phyloP scores from a whole-genome alignment of 2,329 filamentous ascomycete genomes.

The Trichoderma polysporum region DNA sequence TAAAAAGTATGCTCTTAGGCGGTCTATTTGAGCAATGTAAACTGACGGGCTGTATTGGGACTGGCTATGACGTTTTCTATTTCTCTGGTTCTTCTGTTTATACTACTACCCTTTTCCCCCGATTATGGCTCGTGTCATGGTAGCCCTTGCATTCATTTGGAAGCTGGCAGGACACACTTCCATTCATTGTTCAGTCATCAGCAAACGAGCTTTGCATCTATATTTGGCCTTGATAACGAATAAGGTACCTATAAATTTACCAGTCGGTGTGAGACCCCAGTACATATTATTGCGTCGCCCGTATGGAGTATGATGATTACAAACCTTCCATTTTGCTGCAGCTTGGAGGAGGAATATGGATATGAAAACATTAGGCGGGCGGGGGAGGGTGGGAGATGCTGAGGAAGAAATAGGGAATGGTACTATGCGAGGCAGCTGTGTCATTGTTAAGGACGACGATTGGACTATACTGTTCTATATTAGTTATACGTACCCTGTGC shows the following conservation, averaged over 20 bases:
- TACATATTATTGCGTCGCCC: constrained; percentile 1
- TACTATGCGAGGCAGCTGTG: background rate
- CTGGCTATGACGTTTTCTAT: background rate
- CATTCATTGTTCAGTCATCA: constrained; percentile 17
- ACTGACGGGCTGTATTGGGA: constrained; percentile 11
- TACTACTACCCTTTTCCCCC: background rate
- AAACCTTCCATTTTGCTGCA: background rate
- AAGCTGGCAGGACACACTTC: constrained; percentile 18
- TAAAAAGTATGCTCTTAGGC: background rate
- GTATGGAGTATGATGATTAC: background rate
- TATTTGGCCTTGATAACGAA: constrained; percentile 3
- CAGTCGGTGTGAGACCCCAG: constrained; percentile 1
- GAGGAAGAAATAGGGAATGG: background rate
- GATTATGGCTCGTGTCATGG: constrained; percentile 1
- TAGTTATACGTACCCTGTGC: background rate
- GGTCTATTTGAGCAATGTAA: constrained; percentile 13
- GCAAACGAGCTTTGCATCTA: constrained; percentile 8
- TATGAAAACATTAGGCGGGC: background rate
- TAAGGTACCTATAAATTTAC: constrained; percentile 4
- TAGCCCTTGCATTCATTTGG: constrained; percentile 11
- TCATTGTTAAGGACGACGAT: background rate
- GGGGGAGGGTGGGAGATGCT: background rate
- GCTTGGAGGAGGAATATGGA: background rate
- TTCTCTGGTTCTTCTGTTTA: background rate
- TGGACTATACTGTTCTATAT: background rate